phyloP scores from a whole-genome alignment of 768 basidiomycete genomes.

The Paxillus involutus region DNA sequence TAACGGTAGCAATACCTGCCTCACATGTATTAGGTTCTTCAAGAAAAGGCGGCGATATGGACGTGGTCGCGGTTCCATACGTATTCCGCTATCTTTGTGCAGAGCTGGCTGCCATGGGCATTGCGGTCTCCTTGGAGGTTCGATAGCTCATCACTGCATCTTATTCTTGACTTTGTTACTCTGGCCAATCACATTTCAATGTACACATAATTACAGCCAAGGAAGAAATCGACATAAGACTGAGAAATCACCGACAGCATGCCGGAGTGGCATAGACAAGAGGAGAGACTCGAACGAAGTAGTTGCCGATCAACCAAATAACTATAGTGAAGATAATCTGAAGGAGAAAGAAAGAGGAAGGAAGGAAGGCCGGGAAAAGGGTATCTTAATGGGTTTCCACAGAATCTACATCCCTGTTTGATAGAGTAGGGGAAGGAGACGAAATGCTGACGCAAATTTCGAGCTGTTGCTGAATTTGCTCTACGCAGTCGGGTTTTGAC shows the following conservation, averaged over 20 bases:
- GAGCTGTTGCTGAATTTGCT: background rate
- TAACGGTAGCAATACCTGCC: constrained; percentile 65
- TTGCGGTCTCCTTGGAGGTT: constrained; percentile 83
- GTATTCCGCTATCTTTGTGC: constrained; percentile 94
- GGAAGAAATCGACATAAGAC: constrained; percentile 8
- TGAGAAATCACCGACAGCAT: background rate
- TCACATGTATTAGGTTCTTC: constrained; percentile 61
- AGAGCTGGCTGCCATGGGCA: constrained; percentile 98
- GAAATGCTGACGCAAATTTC: background rate
- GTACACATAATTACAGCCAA: constrained; percentile 15
- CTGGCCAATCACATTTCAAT: constrained; percentile 3
- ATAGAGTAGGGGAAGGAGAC: background rate
- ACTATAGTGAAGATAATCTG: background rate
- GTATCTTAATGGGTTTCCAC: constrained; percentile 15
- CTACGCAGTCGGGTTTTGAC: background rate
- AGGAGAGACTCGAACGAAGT: constrained; percentile 7
- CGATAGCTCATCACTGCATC: constrained; percentile 32
- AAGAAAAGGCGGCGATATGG: constrained; percentile 78
- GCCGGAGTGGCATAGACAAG: constrained; percentile 9
- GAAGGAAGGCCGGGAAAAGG: background rate
- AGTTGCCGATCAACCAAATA: constrained; percentile 9
- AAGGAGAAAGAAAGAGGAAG: background rate
- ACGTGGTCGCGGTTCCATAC: constrained; percentile 94
- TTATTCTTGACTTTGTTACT: background rate
- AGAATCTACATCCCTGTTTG: background rate